Conservation (phyloP, 441 rosid species). For the Croton setiger region DNA sequence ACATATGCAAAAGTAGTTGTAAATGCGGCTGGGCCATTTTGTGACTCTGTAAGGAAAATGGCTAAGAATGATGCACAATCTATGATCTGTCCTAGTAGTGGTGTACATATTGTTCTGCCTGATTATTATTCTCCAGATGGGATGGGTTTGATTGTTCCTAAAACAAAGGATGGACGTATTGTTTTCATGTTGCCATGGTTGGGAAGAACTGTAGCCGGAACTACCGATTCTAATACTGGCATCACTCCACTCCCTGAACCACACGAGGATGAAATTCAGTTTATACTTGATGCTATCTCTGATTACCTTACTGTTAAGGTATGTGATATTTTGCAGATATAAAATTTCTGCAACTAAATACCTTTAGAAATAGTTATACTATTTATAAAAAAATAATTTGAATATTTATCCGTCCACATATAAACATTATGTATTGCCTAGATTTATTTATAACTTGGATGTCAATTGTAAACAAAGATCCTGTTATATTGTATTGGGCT, state of each 20-base stretch:
- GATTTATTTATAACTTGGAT: neutral
- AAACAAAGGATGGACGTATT: constrained; percentile 96
- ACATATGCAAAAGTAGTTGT: constrained; percentile 85
- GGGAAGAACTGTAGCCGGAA: constrained; percentile 96
- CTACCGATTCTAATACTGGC: constrained; percentile 84
- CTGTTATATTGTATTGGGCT: neutral
- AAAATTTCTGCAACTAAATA: neutral
- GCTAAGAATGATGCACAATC: constrained; percentile 57
- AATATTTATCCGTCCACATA: neutral
- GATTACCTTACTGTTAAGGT: constrained; percentile 90
- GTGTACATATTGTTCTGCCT: constrained; percentile 89
- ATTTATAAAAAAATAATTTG: neutral
- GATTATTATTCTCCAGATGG: constrained; percentile 98
- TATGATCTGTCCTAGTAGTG: constrained; percentile 94
- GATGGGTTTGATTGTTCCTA: constrained; percentile 98
- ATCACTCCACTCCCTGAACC: constrained; percentile 92
- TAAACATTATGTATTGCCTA: neutral
- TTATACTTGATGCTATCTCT: constrained; percentile 88
- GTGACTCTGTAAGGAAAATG: constrained; percentile 86
- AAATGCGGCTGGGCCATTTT: constrained; percentile 95
- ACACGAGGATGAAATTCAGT: constrained; percentile 94
- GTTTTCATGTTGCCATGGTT: constrained; percentile 97
- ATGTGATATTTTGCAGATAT: constrained; percentile 2
- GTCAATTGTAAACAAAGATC: neutral
- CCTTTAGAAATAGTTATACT: neutral